phyloP scores from a whole-genome alignment of 768 basidiomycete genomes.

The Dioszegia hungarica region DNA sequence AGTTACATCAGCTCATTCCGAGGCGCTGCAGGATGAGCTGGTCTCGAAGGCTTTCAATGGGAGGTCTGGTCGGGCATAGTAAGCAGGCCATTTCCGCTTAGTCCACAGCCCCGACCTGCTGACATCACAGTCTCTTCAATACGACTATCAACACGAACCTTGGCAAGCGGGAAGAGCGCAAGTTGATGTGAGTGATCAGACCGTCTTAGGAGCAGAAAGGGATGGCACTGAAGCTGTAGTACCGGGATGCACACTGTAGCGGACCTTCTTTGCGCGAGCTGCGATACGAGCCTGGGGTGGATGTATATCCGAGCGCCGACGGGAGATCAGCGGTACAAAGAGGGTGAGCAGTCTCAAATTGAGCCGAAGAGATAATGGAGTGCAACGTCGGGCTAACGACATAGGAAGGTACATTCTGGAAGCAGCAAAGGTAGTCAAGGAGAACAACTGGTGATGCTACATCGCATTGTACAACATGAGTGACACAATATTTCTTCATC shows the following conservation, averaged over 20 bases:
- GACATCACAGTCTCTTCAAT: slow-evolving; percentile 47
- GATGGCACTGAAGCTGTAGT: slow-evolving; percentile 11
- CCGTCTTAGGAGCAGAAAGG: background rate
- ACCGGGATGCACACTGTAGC: slow-evolving; percentile 48
- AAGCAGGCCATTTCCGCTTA: slow-evolving; percentile 4
- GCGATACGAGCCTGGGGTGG: slow-evolving; percentile 42
- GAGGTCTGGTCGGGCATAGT: slow-evolving; percentile 44
- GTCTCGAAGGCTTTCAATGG: slow-evolving; percentile 48
- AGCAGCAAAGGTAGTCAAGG: slow-evolving; percentile 45
- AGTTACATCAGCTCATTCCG: background rate
- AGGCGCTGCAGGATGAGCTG: slow-evolving; percentile 46
- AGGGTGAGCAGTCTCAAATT: slow-evolving; percentile 25
- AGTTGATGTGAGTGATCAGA: slow-evolving; percentile 28
- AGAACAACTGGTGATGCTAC: slow-evolving; percentile 42
- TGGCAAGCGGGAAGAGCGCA: slow-evolving; percentile 41
- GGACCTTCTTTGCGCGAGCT: slow-evolving; percentile 38
- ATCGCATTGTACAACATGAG: background rate
- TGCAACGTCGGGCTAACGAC: background rate
- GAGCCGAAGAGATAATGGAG: background rate
- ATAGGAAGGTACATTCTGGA: slow-evolving; percentile 45
- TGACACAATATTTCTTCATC: too few relatives aligned
- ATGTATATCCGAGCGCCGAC: slow-evolving; percentile 45
- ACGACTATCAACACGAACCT: slow-evolving; percentile 47
- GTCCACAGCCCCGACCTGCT: background rate
- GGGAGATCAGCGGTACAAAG: slow-evolving; percentile 48